A percentile compares a stretch with the other conserved stretches of the same genome.
Conservation (phyloP, 192 early-diverging fungal species). For the Rhizophlyctis rosea region DNA sequence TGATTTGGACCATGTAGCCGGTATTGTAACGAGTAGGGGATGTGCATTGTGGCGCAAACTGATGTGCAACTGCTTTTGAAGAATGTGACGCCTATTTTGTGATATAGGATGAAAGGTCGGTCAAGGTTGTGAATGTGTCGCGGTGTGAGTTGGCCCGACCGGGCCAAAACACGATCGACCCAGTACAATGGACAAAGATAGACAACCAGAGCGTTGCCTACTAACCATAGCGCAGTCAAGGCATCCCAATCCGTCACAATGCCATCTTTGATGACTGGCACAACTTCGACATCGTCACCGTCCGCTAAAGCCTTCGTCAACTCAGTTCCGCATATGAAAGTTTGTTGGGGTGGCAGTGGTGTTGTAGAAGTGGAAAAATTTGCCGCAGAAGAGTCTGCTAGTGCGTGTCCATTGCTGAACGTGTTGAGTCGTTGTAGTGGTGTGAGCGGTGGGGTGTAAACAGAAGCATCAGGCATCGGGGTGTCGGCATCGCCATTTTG, state of each 20-base stretch:
- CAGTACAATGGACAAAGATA: neutral
- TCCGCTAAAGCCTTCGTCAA: constrained; percentile 5
- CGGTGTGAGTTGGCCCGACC: neutral
- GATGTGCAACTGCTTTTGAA: constrained; percentile 75
- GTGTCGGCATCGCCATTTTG: neutral
- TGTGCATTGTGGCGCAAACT: constrained; percentile 72
- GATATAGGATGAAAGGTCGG: no score
- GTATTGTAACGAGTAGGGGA: constrained; percentile 75
- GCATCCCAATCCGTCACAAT: constrained; percentile 39
- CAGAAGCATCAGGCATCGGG: neutral
- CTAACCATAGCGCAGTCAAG: constrained; percentile 65
- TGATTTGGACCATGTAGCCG: constrained; percentile 75
- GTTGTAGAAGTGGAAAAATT: neutral
- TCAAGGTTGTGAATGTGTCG: neutral
- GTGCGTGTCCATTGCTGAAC: no score
- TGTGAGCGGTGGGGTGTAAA: neutral
- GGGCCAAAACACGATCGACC: neutral
- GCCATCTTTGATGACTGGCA: constrained; percentile 20
- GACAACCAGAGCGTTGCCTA: neutral
- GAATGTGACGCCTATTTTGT: constrained; percentile 60
- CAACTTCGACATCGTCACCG: neutral
- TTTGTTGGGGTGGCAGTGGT: constrained; percentile 1
- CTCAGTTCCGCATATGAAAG: constrained; percentile 8
- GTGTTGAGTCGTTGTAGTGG: no score
- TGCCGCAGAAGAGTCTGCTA: neutral